Percentiles rank a stretch among this genome's conserved stretches.
Conservation (phyloP, 2,329 filamentous ascomycete species). For the Venturia aucupariae region DNA sequence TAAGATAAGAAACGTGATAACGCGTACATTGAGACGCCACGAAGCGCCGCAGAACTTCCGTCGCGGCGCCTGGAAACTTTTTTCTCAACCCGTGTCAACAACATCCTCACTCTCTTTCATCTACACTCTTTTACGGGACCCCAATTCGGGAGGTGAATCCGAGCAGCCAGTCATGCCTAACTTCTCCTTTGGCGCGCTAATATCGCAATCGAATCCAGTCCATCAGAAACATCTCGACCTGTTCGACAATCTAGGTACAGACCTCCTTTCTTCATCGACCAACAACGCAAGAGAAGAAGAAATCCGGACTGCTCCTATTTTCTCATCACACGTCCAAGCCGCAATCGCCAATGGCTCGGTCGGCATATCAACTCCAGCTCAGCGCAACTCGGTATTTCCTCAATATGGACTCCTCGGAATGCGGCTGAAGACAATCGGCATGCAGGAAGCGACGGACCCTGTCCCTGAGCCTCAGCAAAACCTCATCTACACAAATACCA, state of each 20-base stretch:
- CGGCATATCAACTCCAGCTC: neutral
- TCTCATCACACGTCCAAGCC: neutral
- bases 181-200: neutral
- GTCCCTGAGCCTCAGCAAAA: conserved; percentile 3
- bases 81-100: no score
- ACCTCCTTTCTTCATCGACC: neutral
- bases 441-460: neutral
- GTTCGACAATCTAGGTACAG: neutral
- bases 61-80: no score
- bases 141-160: no score
- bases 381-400: neutral
- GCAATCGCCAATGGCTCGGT: neutral
- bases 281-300: conserved; percentile 1
- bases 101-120: neutral
- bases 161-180: neutral
- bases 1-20: no score
- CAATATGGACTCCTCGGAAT: conserved; percentile 5
- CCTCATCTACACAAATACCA: conserved; percentile 42
- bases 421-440: neutral
- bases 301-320: neutral
- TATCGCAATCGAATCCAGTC: neutral
- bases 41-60: no score
- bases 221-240: neutral
- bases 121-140: neutral
- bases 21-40: no score